These are phyloP conservation scores for Coemansia biformis DNA, from an alignment of 192 early-diverging fungal species.

Conservation along the genomic window DNA sequence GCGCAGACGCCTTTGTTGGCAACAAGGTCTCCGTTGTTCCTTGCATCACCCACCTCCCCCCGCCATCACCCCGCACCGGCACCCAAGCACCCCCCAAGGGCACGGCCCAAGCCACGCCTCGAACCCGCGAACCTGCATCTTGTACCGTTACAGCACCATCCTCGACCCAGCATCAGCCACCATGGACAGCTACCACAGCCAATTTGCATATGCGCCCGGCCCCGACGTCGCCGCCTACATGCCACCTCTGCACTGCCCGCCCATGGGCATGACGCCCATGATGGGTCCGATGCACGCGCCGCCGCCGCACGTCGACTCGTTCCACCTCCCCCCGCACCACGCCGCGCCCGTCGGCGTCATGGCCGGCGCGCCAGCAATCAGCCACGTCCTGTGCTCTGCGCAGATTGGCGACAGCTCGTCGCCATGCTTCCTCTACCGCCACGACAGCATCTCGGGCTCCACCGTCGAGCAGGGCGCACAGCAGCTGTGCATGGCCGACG, in stretches of 20 bases:
- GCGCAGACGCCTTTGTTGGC: constrained; percentile 3
- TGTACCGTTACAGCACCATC: constrained; percentile 1
- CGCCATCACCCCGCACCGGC: background rate
- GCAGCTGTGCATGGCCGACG: constrained; percentile 38
- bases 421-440: constrained; percentile 42
- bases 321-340: background rate
- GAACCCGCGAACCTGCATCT: no score
- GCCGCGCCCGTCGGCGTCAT: background rate
- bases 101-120: no score
- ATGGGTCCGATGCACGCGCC: constrained; percentile 27
- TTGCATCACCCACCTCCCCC: background rate
- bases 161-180: background rate
- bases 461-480: constrained; percentile 29
- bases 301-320: constrained; percentile 7
- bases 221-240: constrained; percentile 34
- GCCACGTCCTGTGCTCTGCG: constrained; percentile 11
- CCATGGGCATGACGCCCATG: constrained; percentile 36
- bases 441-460: constrained; percentile 17
- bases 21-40: background rate
- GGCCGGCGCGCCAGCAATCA: constrained; percentile 2
- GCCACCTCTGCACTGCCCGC: constrained; percentile 24
- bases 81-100: background rate
- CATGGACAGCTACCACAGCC: constrained; percentile 46
- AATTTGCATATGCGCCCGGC: constrained; percentile 45
- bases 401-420: constrained; percentile 13